Base-by-base conservation (phyloP, 2,329 filamentous ascomycete species). In the Capronia coronata region DNA sequence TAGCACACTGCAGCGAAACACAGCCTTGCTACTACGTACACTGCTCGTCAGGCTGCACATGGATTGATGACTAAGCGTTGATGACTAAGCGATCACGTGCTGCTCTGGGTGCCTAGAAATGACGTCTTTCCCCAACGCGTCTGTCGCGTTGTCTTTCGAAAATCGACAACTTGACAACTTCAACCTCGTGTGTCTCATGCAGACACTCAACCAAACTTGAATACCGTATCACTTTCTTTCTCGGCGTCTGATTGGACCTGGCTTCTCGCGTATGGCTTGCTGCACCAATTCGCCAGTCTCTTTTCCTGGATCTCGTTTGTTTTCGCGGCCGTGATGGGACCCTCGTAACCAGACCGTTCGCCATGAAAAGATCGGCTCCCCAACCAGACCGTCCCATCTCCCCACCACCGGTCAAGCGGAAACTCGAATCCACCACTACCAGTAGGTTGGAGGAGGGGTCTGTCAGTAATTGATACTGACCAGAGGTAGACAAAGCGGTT, bases 391-490 rank as follows among this genome's bases (percentile, higher is more conserved):
- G 67, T 46, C 65, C 71, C 43, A 72, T 82, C 38, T 82, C 79
- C 47, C 79, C 79, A 38, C 79, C 79, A 43, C 72, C 76, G 18
- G 59, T 74, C 11, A 81, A 77, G 63, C 70, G 78, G 32, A 77
- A 75, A 60, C 68, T 76, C 43, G 71, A 73, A 46, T 72, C 76
- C 2, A 73, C 72, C 3, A 75, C 75, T 3, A 80, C 74, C 27
- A 78, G 76, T 78, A 54, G 22, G 57, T 32, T 27, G 19, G 25
- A 34, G 29, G 42, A 29, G 9, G 29, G 10, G 1, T n/a, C 25
- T 46, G 19, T 29, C 11, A 18, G 16, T 8, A 16, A 3, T 29
- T 39, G 14, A 23, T 8, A 19, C 53, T 58, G 34, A 59, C 34
- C 13, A 5, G 9, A 2, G 37, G 8, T 29, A 70, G 68, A 65